Conservation (phyloP, 2,329 filamentous ascomycete species). For the Phialophora verrucosa region DNA sequence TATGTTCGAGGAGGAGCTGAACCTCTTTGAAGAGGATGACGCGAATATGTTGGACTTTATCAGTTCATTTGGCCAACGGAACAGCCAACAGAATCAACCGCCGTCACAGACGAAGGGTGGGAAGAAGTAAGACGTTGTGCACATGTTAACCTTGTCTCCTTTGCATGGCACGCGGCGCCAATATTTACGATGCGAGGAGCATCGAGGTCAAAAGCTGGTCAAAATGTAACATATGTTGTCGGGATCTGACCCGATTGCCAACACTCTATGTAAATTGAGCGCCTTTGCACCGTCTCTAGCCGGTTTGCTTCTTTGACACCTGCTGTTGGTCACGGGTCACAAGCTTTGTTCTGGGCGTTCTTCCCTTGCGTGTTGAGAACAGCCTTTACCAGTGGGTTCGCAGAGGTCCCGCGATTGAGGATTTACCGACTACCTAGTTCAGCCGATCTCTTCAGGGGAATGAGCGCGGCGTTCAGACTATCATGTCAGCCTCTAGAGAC, state of each 20-base stretch:
- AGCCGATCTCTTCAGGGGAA: background rate
- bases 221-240: background rate
- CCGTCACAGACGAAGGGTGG: conserved; percentile 41
- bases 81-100: conserved; percentile 39
- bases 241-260: background rate
- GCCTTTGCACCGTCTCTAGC: background rate
- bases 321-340: background rate
- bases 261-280: background rate
- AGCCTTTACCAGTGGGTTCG: background rate
- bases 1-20: conserved; percentile 54
- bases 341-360: background rate
- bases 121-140: conserved; percentile 28
- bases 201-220: background rate
- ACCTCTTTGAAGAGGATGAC: conserved; percentile 53
- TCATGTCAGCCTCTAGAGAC: background rate
- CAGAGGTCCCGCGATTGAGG: background rate
- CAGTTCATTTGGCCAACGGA: conserved; percentile 54
- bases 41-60: conserved; percentile 65
- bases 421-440: background rate
- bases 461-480: background rate
- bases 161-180: background rate
- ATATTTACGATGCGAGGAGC: background rate
- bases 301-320: background rate
- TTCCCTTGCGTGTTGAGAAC: background rate
- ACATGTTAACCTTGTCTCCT: background rate